Conservation (phyloP, 2,329 filamentous ascomycete genomes). For the Penicillium sp. region DNA sequence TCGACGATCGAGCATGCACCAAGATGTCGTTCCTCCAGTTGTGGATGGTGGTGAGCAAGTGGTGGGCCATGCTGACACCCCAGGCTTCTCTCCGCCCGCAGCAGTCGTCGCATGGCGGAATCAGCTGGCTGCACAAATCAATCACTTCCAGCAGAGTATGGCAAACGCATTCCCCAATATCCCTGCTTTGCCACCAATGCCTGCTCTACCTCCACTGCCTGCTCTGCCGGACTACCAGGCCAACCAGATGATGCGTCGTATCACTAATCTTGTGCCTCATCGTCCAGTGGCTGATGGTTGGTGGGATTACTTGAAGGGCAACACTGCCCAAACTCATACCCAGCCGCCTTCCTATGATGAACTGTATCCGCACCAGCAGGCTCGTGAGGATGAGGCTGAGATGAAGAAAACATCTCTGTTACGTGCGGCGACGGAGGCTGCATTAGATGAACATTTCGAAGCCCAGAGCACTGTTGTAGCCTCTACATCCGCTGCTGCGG, state of each 20-base stretch:
- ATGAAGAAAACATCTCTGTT: constrained; percentile 47
- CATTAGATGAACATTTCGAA: constrained; percentile 48
- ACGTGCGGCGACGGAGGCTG: constrained; percentile 46
- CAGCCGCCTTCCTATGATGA: constrained; percentile 77
- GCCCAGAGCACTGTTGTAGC: constrained; percentile 27
- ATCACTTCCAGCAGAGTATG: constrained; percentile 74
- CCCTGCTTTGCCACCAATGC: constrained; percentile 60
- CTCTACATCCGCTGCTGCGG: constrained; percentile 17
- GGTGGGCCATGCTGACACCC: constrained; percentile 26
- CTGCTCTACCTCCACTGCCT: constrained; percentile 51
- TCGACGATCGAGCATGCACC: constrained; percentile 38
- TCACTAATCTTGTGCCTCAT: constrained; percentile 72
- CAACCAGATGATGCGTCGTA: constrained; percentile 69
- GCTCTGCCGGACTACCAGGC: constrained; percentile 72
- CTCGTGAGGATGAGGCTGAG: constrained; percentile 37
- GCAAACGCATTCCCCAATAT: constrained; percentile 66
- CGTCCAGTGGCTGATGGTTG: constrained; percentile 61
- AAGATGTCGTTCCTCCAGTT: constrained; percentile 30
- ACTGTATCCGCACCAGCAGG: constrained; percentile 61
- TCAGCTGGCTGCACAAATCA: constrained; percentile 70
- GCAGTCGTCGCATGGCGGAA: constrained; percentile 72
- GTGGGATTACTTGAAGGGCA: constrained; percentile 66
- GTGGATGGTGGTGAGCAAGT: constrained; percentile 27
- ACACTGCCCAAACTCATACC: constrained; percentile 47
- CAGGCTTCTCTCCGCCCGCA: constrained; percentile 55